Base-by-base conservation (phyloP, 164 flowering plant genomes). In the Akebia trifoliata region DNA sequence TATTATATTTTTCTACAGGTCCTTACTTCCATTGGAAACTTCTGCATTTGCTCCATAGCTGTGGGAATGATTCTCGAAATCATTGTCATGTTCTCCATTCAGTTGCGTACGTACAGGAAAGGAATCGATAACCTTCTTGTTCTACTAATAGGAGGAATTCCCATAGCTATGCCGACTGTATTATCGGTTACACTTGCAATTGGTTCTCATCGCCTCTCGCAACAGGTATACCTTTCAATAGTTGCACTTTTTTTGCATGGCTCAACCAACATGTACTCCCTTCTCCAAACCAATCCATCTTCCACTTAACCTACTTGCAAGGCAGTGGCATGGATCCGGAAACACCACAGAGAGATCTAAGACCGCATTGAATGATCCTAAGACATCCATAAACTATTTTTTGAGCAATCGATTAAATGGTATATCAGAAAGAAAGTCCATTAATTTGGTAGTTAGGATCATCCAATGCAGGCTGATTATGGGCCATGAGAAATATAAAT, bases 151-250 rank as follows among this genome's bases (percentile, higher is more conserved):
- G 95, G 95, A 56, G 95, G 92, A 75, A 85, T 87, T 31, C 95
- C 95, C 18, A 87, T 87, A 50, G 95, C 95, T 31, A 84, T 87
- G 95, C 95, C 95, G 55, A 87, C 91, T 29, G 95, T 87, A 14
- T 72, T 87, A 56, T 87, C 95, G 60, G 95, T 85, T 24, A 85
- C 95, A 52, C 87, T 87, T 64, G 95, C 95, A 15, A 85, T 87
- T 68, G 95, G 95, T 63, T 87, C 92, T 59, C 95, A 87, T 58
- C 80, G 87, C 11, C 87, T 87, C 51, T 87, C 95, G 56, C 86
- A 85, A 56, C 95, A 85, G 92, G 95, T 82, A 59, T 42, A 44
- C 36, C 28, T 56, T 44, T 62, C 15, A 44, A 32, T 30, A 46
- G 34, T 24, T 37, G 39, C 29, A 25, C 14, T 6, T 37, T 54